Evolutionary conservation across 2,329 filamentous ascomycete genomes (phyloP), one percentile per base, ranked within the genome.

Genomic region (Stagonosporopsis tanaceti): DNA sequence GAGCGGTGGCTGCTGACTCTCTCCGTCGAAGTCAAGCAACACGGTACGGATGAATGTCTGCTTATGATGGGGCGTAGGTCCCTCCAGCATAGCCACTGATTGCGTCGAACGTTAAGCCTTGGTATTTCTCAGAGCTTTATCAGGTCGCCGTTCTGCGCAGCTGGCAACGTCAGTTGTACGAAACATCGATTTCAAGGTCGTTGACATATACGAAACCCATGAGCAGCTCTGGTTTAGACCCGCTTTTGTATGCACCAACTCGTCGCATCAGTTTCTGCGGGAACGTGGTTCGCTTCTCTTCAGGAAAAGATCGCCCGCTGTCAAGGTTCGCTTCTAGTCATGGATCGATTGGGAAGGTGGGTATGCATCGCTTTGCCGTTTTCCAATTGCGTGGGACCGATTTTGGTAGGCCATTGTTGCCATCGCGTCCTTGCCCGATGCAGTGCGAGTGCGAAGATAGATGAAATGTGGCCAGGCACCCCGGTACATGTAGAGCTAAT

Each of bases 371-470:
- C 8, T 37, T 15, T 44, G 44, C 38, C 39, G 30, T 4, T 6
- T 25, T 35, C 17, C 27, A 17, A 17, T 30, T 27, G 35, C 17
- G 52, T 55, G 45, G 39, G 32, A 30, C 17, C 53, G 4, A 12
- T 15, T 15, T 39, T 25, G 28, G 47, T 20, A 35, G 53, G 53
- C 22, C 38, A 24, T 30, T 47, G 30, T 32, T 32, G 30, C 30
- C 30, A 38, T 44, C 41, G 25, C 11, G 8, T 3, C 30, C 37
- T 38, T 44, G 45, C 27, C n/a, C n/a, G 53, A 35, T n/a, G 35
- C 41, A 35, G 7, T 44, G 47, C 39, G 48, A 52, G 30, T 45
- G 48, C 48, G 50, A 57, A 34, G 44, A 28, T 48, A 28, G 35
- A 45, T 42, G 44, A 37, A 42, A 6, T 37, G 45, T 42, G 35